Evolutionary conservation across 106 monocot genomes (phyloP), one percentile per base, ranked within the genome.

Genomic region (Dendrobium catenatum): DNA sequence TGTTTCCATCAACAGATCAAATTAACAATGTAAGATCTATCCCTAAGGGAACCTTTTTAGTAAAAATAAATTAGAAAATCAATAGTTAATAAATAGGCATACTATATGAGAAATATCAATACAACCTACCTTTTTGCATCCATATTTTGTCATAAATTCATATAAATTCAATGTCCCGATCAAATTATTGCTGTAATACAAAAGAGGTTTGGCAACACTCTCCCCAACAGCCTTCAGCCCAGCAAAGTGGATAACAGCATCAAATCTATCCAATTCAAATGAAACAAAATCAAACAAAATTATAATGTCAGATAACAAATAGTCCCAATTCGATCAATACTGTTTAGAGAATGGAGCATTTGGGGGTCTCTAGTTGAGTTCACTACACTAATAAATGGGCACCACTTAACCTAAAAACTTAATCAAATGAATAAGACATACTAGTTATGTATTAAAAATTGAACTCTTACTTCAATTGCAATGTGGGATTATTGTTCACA

Each of bases 131-230:
- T 93, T 93, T 79, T 93, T 96, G 81, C 96, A 96, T 47, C 91
- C 93, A 88, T 93, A 83, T 72, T 85, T 85, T 76, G 73, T 81
- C 96, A 96, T 96, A 44, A 96, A 83, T 87, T 96, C 96, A 67
- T 88, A 86, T 31, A 96, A 89, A 79, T 82, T 88, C 55, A 93
- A 81, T 22, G 95, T 96, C n/a, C 95, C 91, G 74, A 91, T 85
- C 29, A 96, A 70, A 73, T 96, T 96, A 72, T 96, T 93, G 83
- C 91, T 68, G 54, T 93, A 96, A 78, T 96, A 96, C 68, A 93
- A 79, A 75, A 91, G 81, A 54, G 95, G 95, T 61, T 91, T 93
- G 40, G 85, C 82, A 42, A 95, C 95, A 81, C 93, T 93, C 84
- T 88, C 80, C 37, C 89, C 89, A 33, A 89, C 89, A 58, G 89